These are phyloP conservation scores for Globisporangium spinosum DNA, from an alignment of 352 stramenopile species.

Conservation along the genomic window DNA sequence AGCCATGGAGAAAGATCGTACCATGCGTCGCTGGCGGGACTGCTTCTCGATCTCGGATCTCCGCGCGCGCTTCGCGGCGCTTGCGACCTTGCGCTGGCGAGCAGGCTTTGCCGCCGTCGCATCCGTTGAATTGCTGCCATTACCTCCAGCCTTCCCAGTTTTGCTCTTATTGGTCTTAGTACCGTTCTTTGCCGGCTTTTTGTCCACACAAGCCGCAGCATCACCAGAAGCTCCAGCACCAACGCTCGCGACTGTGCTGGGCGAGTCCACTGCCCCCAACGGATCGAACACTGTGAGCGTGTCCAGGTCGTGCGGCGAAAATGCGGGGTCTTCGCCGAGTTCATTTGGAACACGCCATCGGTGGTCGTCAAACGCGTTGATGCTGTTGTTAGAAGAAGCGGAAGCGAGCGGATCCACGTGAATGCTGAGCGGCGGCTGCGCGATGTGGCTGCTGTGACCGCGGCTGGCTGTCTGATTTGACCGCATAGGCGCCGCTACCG, in stretches of 20 bases:
- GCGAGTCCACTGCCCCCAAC: neutral
- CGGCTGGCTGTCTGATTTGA: neutral
- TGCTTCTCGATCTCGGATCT: constrained; percentile 63
- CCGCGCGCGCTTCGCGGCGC: constrained; percentile 32
- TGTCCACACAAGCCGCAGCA: neutral
- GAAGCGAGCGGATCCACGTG: neutral
- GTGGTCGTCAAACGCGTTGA: neutral
- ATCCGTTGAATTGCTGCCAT: neutral
- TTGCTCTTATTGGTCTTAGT: neutral
- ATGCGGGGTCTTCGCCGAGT: neutral
- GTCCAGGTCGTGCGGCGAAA: neutral
- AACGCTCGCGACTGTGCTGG: neutral
- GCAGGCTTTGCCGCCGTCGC: neutral
- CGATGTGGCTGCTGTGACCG: neutral
- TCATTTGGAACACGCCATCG: constrained; percentile 1
- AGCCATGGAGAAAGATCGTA: neutral
- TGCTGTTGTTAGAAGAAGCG: neutral
- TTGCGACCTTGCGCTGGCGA: constrained; percentile 9
- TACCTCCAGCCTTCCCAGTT: neutral
- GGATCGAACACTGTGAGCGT: neutral
- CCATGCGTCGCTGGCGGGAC: constrained; percentile 42
- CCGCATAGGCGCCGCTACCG: neutral
- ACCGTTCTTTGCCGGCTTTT: neutral
- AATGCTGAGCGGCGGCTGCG: neutral
- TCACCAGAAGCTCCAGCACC: neutral